Percentiles rank a stretch among this genome's conserved stretches.
phyloP scores from a whole-genome alignment of 192 early-diverging fungal genomes.

The Helicostylum pulchrum region DNA sequence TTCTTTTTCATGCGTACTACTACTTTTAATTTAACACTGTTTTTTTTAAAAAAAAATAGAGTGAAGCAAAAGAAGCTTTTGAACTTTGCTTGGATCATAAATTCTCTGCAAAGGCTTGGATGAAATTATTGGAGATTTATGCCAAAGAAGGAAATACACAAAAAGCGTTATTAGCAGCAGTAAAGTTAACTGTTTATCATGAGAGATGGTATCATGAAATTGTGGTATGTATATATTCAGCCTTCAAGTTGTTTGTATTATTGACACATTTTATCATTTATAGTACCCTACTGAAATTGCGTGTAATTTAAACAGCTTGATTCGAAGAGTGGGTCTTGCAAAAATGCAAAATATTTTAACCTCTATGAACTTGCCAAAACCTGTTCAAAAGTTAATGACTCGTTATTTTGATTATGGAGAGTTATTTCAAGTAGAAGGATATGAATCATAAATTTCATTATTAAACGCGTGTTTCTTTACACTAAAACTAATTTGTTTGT shows the following conservation, averaged over 20 bases:
- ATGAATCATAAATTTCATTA: constrained; percentile 50
- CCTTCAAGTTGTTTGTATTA: background rate
- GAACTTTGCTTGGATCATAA: constrained; percentile 83
- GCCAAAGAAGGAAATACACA: constrained; percentile 78
- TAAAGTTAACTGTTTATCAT: constrained; percentile 79
- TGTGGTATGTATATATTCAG: constrained; percentile 52
- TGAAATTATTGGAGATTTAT: constrained; percentile 78
- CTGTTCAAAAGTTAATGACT: constrained; percentile 75
- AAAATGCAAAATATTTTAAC: constrained; percentile 91
- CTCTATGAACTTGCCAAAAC: constrained; percentile 80
- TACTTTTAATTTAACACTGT: background rate
- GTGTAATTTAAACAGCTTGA: constrained; percentile 80
- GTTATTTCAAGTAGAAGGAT: constrained; percentile 69
- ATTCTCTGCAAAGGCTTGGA: constrained; percentile 90
- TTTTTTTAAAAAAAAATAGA: too few species aligned
- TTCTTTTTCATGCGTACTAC: background rate
- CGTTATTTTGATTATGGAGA: constrained; percentile 67
- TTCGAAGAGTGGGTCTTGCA: constrained; percentile 81
- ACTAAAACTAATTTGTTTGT: background rate
- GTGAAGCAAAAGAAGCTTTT: constrained; percentile 90
- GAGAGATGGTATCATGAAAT: constrained; percentile 92
- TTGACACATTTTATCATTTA: background rate
- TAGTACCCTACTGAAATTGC: constrained; percentile 89
- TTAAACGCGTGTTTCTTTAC: background rate
- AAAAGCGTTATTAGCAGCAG: constrained; percentile 74